A percentile compares a stretch with the other conserved stretches of the same genome.
phyloP scores from a whole-genome alignment of 2,329 filamentous ascomycete species.

The Trichoderma lentiforme region DNA sequence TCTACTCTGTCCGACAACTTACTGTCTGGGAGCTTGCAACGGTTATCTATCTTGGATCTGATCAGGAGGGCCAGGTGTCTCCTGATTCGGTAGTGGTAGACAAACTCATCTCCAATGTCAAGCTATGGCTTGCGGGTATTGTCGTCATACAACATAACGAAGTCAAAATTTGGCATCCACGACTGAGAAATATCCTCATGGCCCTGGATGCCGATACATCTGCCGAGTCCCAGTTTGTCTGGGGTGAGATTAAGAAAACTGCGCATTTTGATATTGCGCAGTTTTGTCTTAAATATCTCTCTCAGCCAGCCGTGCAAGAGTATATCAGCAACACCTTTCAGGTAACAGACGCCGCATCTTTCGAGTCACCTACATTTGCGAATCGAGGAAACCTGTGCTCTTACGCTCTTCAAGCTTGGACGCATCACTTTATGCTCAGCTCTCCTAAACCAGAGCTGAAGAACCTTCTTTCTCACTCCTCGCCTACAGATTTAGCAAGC shows the following conservation, averaged over 20 bases:
- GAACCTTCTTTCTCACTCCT: neutral
- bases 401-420: constrained; percentile 20
- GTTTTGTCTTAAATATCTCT: constrained; percentile 17
- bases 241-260: constrained; percentile 8
- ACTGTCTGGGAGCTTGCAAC: constrained; percentile 19
- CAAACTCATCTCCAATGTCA: constrained; percentile 12
- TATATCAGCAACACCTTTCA: constrained; percentile 6
- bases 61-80: neutral
- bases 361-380: constrained; percentile 10
- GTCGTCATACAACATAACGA: constrained; percentile 18
- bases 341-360: neutral
- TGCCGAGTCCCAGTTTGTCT: neutral
- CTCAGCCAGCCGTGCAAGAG: constrained; percentile 11
- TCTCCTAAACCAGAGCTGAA: neutral
- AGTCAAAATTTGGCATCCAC: constrained; percentile 15
- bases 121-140: constrained; percentile 18
- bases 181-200: constrained; percentile 15
- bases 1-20: constrained; percentile 19
- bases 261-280: constrained; percentile 16
- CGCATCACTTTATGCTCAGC: constrained; percentile 14
- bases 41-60: constrained; percentile 7
- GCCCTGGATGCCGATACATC: neutral
- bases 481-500: neutral
- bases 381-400: constrained; percentile 14
- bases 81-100: neutral